Evolutionary conservation across 192 early-diverging fungal genomes (phyloP).

Genomic region (Tieghemiomyces parasiticus): DNA sequence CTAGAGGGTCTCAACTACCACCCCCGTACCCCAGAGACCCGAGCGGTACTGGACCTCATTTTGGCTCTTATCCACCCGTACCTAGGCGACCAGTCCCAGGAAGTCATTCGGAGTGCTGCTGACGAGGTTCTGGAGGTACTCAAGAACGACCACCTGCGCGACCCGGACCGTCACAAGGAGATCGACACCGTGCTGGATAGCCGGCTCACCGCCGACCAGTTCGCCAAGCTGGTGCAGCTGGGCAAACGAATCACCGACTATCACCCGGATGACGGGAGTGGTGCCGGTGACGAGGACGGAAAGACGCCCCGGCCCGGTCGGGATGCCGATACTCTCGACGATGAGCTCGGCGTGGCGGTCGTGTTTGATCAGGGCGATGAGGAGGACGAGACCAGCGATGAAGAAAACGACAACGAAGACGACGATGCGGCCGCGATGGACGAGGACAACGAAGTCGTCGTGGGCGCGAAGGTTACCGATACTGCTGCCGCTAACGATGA

Average conservation of each 20-base stretch:
- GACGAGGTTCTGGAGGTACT: slow-evolving; percentile 71
- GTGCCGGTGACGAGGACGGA: slow-evolving; percentile 37
- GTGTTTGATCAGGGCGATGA: slow-evolving; percentile 95
- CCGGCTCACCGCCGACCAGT: slow-evolving; percentile 54
- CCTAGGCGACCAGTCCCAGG: slow-evolving; percentile 80
- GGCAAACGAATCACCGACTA: slow-evolving; percentile 95
- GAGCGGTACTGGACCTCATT: slow-evolving; percentile 75
- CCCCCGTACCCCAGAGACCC: slow-evolving; percentile 84
- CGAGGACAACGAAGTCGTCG: slow-evolving; percentile 28
- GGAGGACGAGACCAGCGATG: slow-evolving; percentile 57
- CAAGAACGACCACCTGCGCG: slow-evolving; percentile 70
- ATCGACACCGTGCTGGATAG: slow-evolving; percentile 61
- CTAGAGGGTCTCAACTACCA: slow-evolving; percentile 71
- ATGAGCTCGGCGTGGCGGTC: slow-evolving; percentile 86
- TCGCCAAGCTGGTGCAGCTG: slow-evolving; percentile 79
- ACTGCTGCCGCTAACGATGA: neutral
- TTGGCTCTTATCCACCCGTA: slow-evolving; percentile 64
- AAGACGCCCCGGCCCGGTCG: slow-evolving; percentile 39
- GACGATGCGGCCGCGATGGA: slow-evolving; percentile 39
- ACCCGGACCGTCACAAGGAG: slow-evolving; percentile 76
- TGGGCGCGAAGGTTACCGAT: slow-evolving; percentile 14
- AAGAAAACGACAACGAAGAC: slow-evolving; percentile 40
- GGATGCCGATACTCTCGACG: slow-evolving; percentile 48
- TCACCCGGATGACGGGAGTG: slow-evolving; percentile 30
- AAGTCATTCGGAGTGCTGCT: slow-evolving; percentile 77